phyloP scores from a whole-genome alignment of 2,329 filamentous ascomycete genomes.

The Rhynchosporium graminicola region DNA sequence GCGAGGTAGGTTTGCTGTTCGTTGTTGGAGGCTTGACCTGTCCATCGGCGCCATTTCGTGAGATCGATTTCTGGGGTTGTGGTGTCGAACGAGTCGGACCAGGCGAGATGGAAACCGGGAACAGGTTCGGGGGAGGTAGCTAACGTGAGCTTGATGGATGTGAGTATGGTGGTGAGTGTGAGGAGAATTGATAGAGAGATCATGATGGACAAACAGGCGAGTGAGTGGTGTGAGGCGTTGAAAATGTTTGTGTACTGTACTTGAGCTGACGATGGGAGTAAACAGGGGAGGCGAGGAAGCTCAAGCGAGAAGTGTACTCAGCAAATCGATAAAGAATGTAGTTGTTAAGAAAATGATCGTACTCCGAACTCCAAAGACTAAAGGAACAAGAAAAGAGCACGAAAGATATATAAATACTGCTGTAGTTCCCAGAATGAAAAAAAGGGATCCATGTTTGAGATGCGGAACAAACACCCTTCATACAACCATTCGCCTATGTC shows the following conservation, averaged over 20 bases:
- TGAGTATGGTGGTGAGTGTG: slow-evolving; percentile 13
- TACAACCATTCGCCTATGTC: slow-evolving; percentile 12
- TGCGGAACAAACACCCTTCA: slow-evolving; percentile 7
- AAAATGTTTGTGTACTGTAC: not conserved
- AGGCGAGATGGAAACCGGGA: slow-evolving; percentile 27
- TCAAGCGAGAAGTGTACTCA: not conserved
- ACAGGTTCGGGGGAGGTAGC: slow-evolving; percentile 20
- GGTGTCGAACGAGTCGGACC: slow-evolving; percentile 29
- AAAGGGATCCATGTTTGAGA: not conserved
- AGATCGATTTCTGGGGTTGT: slow-evolving; percentile 17
- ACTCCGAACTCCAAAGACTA: not conserved
- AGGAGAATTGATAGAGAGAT: slow-evolving; percentile 13
- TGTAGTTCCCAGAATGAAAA: not conserved
- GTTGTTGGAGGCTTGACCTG: slow-evolving; percentile 26
- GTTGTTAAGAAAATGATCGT: not conserved
- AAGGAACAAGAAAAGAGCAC: not conserved
- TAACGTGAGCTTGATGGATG: slow-evolving; percentile 4
- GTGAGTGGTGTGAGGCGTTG: not conserved
- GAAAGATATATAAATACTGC: not conserved
- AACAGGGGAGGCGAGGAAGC: slow-evolving; percentile 7
- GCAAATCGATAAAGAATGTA: not conserved
- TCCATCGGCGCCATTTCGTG: slow-evolving; percentile 27
- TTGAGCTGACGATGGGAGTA: not conserved
- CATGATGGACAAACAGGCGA: slow-evolving; percentile 37
- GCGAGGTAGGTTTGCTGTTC: slow-evolving; percentile 31